Conservation (phyloP, 202 grass and related monocot species). For the Panicum hallii region DNA sequence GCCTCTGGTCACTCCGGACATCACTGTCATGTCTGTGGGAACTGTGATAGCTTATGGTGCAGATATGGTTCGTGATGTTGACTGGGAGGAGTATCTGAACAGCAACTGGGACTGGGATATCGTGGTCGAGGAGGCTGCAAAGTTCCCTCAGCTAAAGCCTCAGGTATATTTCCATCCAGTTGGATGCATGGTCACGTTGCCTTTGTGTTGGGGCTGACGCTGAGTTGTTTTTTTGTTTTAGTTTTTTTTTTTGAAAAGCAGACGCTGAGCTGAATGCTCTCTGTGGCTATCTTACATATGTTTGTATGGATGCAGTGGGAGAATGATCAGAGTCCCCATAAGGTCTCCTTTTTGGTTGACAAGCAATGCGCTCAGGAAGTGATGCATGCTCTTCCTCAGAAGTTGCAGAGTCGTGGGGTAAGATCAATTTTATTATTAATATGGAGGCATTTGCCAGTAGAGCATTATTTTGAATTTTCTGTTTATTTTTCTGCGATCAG, state of each 20-base stretch:
- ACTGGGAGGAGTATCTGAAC: slow-evolving; percentile 67
- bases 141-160: slow-evolving; percentile 63
- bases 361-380: slow-evolving; percentile 63
- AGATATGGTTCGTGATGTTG: slow-evolving; percentile 72
- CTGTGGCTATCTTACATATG: background rate
- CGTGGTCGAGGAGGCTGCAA: slow-evolving; percentile 69
- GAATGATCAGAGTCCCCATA: slow-evolving; percentile 74
- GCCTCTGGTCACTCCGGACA: slow-evolving; percentile 79
- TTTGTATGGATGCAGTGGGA: slow-evolving; percentile 57
- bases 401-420: slow-evolving; percentile 60
- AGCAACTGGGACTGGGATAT: slow-evolving; percentile 74
- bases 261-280: slow-evolving; percentile 29
- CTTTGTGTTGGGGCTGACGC: background rate
- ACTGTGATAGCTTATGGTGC: slow-evolving; percentile 83
- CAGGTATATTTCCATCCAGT: slow-evolving; percentile 54
- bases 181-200: background rate
- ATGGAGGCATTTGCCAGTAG: background rate
- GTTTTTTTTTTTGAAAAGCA: too few species aligned
- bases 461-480: slow-evolving; percentile 7
- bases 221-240: slow-evolving; percentile 23
- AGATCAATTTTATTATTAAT: slow-evolving; percentile 19
- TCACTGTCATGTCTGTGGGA: slow-evolving; percentile 93
- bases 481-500: slow-evolving; percentile 43
- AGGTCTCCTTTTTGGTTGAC: slow-evolving; percentile 74
- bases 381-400: slow-evolving; percentile 56